These are phyloP conservation scores for Heterobasidion annosum DNA, from an alignment of 1,284 basidiomycete genomes.

Conservation along the genomic window DNA sequence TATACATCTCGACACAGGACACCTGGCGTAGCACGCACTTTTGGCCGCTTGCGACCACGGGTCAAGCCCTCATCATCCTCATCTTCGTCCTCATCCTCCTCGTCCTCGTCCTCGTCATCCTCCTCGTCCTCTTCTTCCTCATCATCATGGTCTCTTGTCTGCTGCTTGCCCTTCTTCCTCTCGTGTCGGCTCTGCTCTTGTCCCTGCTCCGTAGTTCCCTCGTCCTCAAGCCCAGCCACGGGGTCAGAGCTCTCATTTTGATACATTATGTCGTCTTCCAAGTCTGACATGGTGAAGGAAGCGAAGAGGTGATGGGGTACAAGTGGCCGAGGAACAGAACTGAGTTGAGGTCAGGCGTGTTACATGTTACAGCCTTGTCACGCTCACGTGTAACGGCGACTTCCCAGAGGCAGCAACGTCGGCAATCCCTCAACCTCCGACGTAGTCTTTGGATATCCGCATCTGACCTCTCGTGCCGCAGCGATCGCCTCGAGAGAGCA, in stretches of 20 bases:
- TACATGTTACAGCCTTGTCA: too few species aligned
- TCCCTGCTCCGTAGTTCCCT: constrained; percentile 10
- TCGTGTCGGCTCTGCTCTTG: constrained; percentile 3
- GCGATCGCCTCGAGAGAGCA: too few species aligned
- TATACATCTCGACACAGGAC: constrained; percentile 3
- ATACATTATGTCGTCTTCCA: constrained; percentile 14
- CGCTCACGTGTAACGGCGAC: too few species aligned
- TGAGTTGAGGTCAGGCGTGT: too few species aligned
- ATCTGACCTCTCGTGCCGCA: too few species aligned
- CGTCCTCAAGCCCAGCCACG: constrained; percentile 14
- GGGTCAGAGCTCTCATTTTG: constrained; percentile 15
- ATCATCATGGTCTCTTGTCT: constrained; percentile 25
- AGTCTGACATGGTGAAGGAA: constrained; percentile 16
- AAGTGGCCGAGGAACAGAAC: too few species aligned
- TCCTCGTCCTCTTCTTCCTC: constrained; percentile 19
- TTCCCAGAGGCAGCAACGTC: too few species aligned
- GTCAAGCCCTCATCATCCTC: constrained; percentile 27
- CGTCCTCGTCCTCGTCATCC: constrained; percentile 25
- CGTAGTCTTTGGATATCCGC: too few species aligned
- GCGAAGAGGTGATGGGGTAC: neutral
- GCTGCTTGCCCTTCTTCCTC: constrained; percentile 20
- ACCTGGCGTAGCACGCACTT: constrained; percentile 28
- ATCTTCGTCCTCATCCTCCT: constrained; percentile 32
- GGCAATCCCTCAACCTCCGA: too few species aligned
- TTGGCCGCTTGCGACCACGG: constrained; percentile 44